Conservation (phyloP, 331 rosid genomes). For the Arachis monticola region DNA sequence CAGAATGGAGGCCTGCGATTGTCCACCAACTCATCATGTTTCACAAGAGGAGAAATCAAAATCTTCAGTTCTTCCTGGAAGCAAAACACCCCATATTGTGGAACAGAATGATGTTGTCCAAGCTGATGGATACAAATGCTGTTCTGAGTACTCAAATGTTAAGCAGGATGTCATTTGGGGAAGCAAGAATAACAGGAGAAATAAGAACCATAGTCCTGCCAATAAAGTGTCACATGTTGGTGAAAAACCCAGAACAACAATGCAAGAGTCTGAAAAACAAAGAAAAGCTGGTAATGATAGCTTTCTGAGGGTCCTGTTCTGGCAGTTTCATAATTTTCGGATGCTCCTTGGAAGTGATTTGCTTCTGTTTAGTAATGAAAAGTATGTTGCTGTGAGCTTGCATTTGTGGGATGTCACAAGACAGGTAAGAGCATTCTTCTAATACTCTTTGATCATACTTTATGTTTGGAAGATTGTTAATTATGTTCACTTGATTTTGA, state of each 20-base stretch:
- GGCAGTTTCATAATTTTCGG: conserved; percentile 98
- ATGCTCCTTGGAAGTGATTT: conserved; percentile 96
- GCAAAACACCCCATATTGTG: conserved; percentile 62
- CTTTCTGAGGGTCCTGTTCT: conserved; percentile 81
- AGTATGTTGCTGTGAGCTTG: conserved; percentile 95
- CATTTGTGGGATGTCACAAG: conserved; percentile 96
- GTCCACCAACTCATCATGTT: conserved; percentile 80
- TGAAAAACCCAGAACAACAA: conserved; percentile 65
- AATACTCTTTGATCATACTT: conserved; percentile 12
- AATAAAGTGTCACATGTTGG: conserved; percentile 83
- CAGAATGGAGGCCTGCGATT: conserved; percentile 99
- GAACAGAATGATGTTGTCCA: conserved; percentile 58
- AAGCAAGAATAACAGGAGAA: conserved; percentile 69
- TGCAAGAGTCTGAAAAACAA: conserved; percentile 87
- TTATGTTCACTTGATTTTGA: conserved; percentile 35
- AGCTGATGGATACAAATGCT: conserved; percentile 57
- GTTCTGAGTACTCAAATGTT: conserved; percentile 63
- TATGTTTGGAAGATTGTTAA: conserved; percentile 25
- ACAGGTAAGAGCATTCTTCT: conserved; percentile 58
- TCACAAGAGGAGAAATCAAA: conserved; percentile 63
- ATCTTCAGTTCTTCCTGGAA: conserved; percentile 78
- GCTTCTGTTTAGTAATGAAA: conserved; percentile 91
- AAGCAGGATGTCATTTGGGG: conserved; percentile 65
- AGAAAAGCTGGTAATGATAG: conserved; percentile 73
- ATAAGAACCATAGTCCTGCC: conserved; percentile 56